Percentiles rank a stretch among this genome's conserved stretches.
These are phyloP conservation scores for Colletotrichum orchidophilum DNA, from an alignment of 2,329 filamentous ascomycete species.

Conservation along the genomic window DNA sequence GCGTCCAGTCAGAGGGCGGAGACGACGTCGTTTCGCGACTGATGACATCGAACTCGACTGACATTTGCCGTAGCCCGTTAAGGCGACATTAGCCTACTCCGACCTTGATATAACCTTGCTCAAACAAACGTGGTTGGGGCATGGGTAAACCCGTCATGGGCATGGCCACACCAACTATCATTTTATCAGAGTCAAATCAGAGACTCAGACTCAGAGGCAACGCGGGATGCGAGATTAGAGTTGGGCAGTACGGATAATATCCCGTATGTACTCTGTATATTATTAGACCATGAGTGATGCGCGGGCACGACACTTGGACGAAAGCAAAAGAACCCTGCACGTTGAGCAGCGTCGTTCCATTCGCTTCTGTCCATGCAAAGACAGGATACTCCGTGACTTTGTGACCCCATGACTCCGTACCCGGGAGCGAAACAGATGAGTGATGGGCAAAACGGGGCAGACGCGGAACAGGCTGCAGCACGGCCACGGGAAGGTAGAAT, in stretches of 20 bases:
- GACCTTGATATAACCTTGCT: slow-evolving; percentile 3
- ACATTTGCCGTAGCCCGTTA: slow-evolving; percentile 10
- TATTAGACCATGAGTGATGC: no score
- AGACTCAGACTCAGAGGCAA: neutral
- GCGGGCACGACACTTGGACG: no score
- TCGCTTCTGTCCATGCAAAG: neutral
- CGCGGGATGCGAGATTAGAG: neutral
- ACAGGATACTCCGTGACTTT: no score
- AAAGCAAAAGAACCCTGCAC: neutral
- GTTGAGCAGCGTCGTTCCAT: neutral
- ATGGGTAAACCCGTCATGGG: no score
- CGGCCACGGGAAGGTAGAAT: neutral
- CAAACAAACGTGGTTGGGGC: neutral
- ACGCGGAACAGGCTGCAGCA: neutral
- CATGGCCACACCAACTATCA: neutral
- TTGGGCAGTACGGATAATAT: neutral
- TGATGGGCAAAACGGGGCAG: neutral
- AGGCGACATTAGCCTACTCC: neutral
- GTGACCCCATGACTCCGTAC: no score
- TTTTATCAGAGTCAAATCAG: neutral
- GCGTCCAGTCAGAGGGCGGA: neutral
- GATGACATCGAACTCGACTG: slow-evolving; percentile 30
- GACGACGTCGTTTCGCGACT: neutral
- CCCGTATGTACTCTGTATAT: neutral
- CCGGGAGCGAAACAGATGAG: neutral